Evolutionary conservation across 2,329 filamentous ascomycete species (phyloP), one percentile per base, ranked within the genome.

Genomic region (Hypoxylon sp.): DNA sequence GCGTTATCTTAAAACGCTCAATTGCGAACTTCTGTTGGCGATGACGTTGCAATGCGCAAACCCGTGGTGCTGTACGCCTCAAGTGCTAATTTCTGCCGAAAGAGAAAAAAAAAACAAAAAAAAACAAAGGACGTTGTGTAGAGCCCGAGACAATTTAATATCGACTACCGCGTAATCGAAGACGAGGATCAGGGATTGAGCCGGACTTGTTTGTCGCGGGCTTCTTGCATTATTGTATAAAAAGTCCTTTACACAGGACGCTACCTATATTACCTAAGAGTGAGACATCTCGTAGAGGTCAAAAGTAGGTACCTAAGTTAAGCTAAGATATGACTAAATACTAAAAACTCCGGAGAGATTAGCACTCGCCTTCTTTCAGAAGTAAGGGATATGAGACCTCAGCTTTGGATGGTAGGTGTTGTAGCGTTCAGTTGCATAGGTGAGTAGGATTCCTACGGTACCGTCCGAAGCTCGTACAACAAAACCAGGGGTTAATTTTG

Each of bases 111-210:
- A n/a, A n/a, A n/a, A n/a, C n/a, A n/a, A n/a, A n/a, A n/a, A n/a
- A n/a, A n/a, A n/a, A n/a, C n/a, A n/a, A n/a, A n/a, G n/a, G n/a
- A n/a, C n/a, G n/a, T n/a, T n/a, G n/a, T n/a, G n/a, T n/a, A 30
- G 21, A 50, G n/a, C 9, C 32, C 5, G 34, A 17, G 36, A 56
- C 43, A 19, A 34, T 56, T 41, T 28, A 34, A 41, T 21, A 17
- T 55, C 41, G 17, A 56, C 41, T 43, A 49, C 50, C 32, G 51
- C 55, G 62, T 53, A 60, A 60, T 60, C 50, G n/a, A 36, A 38
- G 48, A 38, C 51, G 46, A 32, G 36, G 51, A 52, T 51, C 52
- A 61, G 46, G 63, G 57, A 19, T 65, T 49, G 14, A 14, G 28
- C 6, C n/a, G 36, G 45, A 38, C 36, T n/a, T 13, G 14, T 14